A percentile compares a stretch with the other conserved stretches of the same genome.
These are phyloP conservation scores for Neurospora sublineolata DNA, from an alignment of 495 filamentous ascomycete species.

Conservation along the genomic window DNA sequence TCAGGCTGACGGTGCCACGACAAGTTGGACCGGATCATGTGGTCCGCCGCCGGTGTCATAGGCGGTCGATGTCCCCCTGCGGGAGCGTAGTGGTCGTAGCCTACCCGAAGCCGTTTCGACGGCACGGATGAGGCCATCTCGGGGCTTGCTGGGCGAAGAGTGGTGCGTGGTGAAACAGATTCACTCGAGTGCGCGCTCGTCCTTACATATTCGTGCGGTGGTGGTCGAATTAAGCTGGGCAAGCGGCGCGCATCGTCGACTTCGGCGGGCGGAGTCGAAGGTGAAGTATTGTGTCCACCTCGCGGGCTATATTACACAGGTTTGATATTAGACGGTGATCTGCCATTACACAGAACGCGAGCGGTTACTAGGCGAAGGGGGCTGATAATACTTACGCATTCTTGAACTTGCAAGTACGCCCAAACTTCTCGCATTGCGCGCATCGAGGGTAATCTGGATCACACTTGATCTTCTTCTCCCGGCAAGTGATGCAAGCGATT, in stretches of 20 bases:
- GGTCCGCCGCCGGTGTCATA: conserved; percentile 24
- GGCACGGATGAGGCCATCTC: conserved; percentile 17
- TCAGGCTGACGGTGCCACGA: conserved; percentile 32
- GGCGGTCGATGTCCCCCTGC: conserved; percentile 18
- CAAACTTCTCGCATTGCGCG: conserved; percentile 82
- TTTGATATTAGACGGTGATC: conserved; percentile 7
- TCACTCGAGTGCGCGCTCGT: conserved; percentile 31
- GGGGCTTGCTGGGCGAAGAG: conserved; percentile 20
- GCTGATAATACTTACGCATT: conserved; percentile 57
- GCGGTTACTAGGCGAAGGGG: not conserved
- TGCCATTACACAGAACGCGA: not conserved
- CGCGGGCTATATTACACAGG: conserved; percentile 29
- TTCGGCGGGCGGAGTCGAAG: conserved; percentile 38
- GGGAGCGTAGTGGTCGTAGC: conserved; percentile 31
- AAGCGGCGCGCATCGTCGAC: conserved; percentile 32
- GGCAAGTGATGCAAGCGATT: conserved; percentile 79
- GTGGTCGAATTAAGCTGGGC: conserved; percentile 13
- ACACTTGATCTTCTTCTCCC: conserved; percentile 96
- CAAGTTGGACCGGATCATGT: conserved; percentile 14
- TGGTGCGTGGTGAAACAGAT: conserved; percentile 32
- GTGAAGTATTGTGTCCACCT: conserved; percentile 43
- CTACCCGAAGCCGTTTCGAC: conserved; percentile 28
- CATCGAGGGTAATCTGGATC: conserved; percentile 79
- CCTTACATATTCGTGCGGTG: conserved; percentile 19
- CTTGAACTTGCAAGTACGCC: conserved; percentile 72